These are phyloP conservation scores for Yamadazyma trypodendri DNA, from an alignment of 1,139 yeast genomes.

Conservation along the genomic window DNA sequence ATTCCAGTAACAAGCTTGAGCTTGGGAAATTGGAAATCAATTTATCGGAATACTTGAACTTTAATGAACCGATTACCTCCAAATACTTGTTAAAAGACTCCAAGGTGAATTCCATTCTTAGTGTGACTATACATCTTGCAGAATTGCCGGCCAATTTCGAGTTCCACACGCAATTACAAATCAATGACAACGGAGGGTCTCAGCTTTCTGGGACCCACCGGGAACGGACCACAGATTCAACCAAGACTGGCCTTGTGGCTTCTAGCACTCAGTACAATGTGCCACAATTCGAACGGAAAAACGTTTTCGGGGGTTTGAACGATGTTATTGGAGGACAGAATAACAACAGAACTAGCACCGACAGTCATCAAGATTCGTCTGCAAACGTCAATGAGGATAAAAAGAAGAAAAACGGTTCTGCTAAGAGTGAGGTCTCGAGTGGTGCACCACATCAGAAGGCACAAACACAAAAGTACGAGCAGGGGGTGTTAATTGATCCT, in stretches of 20 bases:
- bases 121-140: slow-evolving; percentile 39
- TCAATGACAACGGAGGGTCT: slow-evolving; percentile 23
- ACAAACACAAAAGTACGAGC: slow-evolving; percentile 5
- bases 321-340: slow-evolving; percentile 26
- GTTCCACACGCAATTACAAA: slow-evolving; percentile 42
- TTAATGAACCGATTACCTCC: slow-evolving; percentile 50
- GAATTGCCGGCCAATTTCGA: slow-evolving; percentile 43
- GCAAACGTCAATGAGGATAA: slow-evolving; percentile 4
- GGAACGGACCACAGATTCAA: background rate
- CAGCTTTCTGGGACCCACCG: background rate
- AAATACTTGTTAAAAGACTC: slow-evolving; percentile 73
- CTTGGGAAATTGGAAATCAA: slow-evolving; percentile 71
- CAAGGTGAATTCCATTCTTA: slow-evolving; percentile 76
- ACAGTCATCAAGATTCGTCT: slow-evolving; percentile 10
- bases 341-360: slow-evolving; percentile 6
- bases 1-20: slow-evolving; percentile 26
- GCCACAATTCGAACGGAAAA: slow-evolving; percentile 39
- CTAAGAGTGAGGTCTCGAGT: background rate
- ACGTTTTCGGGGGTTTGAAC: slow-evolving; percentile 41
- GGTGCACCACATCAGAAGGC: background rate
- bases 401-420: slow-evolving; percentile 1
- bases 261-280: slow-evolving; percentile 21
- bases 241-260: slow-evolving; percentile 4
- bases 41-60: slow-evolving; percentile 68
- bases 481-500: slow-evolving; percentile 41